Evolutionary conservation across 2,329 filamentous ascomycete genomes (phyloP).

Genomic region (Cercospora zeina): DNA sequence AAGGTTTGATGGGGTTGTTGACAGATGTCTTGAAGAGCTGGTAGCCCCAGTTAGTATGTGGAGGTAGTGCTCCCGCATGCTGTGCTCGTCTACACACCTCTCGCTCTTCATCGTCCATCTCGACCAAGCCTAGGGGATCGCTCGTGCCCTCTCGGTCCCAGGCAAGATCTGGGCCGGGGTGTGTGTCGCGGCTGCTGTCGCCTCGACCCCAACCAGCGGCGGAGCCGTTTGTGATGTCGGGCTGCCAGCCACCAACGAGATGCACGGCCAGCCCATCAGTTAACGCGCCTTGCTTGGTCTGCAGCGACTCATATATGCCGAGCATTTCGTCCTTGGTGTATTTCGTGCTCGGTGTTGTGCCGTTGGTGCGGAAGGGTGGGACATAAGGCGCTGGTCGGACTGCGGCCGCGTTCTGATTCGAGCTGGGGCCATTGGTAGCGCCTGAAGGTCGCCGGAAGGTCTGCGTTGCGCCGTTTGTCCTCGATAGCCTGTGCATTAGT

Average conservation of each 20-base stretch:
- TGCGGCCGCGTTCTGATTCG: slow-evolving; percentile 42
- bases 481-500: slow-evolving; percentile 55
- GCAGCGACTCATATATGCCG: slow-evolving; percentile 65
- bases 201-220: slow-evolving; percentile 70
- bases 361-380: slow-evolving; percentile 61
- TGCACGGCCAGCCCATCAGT: slow-evolving; percentile 66
- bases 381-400: slow-evolving; percentile 52
- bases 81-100: slow-evolving; percentile 50
- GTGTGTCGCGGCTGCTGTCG: slow-evolving; percentile 68
- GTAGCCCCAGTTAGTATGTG: slow-evolving; percentile 22
- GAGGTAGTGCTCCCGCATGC: neutral
- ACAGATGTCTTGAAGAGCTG: slow-evolving; percentile 82
- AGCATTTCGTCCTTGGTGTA: slow-evolving; percentile 81
- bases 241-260: slow-evolving; percentile 77
- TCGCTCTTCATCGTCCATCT: slow-evolving; percentile 68
- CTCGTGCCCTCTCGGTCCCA: slow-evolving; percentile 76
- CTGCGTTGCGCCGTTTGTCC: slow-evolving; percentile 66
- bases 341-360: slow-evolving; percentile 56
- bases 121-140: slow-evolving; percentile 69
- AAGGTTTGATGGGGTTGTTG: slow-evolving; percentile 87
- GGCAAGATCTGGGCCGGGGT: slow-evolving; percentile 83
- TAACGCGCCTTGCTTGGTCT: slow-evolving; percentile 59
- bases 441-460: slow-evolving; percentile 66
- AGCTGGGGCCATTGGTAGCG: slow-evolving; percentile 54
- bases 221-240: slow-evolving; percentile 66